Conservation (phyloP, 164 flowering plant genomes). For the Platanus orientalis region DNA sequence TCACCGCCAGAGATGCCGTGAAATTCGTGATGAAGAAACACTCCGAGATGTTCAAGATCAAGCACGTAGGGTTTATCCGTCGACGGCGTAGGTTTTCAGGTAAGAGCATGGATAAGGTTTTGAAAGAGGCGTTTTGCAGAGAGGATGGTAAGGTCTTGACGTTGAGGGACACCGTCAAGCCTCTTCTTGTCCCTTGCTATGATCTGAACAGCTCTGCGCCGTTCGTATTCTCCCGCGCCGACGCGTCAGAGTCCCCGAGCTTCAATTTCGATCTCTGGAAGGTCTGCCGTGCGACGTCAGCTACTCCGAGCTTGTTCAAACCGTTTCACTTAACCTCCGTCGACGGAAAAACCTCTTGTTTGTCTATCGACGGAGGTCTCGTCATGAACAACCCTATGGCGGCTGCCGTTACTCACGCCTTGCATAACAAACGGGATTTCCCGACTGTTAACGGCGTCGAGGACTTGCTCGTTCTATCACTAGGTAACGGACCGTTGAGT, state of each 20-base stretch:
- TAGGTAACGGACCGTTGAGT: conserved; percentile 61
- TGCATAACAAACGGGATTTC: conserved; percentile 83
- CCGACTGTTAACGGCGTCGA: conserved; percentile 78
- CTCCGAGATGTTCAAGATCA: conserved; percentile 17
- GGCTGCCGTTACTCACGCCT: conserved; percentile 86
- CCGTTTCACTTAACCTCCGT: conserved; percentile 58
- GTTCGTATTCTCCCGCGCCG: conserved; percentile 53
- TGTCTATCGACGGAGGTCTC: conserved; percentile 85
- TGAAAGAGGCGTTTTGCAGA: conserved; percentile 23
- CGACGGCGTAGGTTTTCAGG: conserved; percentile 17
- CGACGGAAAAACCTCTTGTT: conserved; percentile 73
- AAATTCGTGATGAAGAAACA: conserved; percentile 20
- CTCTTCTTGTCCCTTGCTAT: conserved; percentile 48
- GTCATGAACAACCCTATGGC: conserved; percentile 98
- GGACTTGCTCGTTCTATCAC: conserved; percentile 70
- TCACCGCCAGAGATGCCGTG: conserved; percentile 35
- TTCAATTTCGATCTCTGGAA: conserved; percentile 48
- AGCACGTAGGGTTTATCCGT: conserved; percentile 19
- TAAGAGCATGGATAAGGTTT: conserved; percentile 21
- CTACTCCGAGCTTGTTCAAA: conserved; percentile 46
- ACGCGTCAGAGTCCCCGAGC: conserved; percentile 42
- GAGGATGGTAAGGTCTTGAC: conserved; percentile 33
- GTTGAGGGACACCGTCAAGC: conserved; percentile 42
- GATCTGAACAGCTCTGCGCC: conserved; percentile 47
- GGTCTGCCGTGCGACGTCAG: conserved; percentile 47